Conservation (phyloP, 139 green algal species). For the Bryopsis sp. region DNA sequence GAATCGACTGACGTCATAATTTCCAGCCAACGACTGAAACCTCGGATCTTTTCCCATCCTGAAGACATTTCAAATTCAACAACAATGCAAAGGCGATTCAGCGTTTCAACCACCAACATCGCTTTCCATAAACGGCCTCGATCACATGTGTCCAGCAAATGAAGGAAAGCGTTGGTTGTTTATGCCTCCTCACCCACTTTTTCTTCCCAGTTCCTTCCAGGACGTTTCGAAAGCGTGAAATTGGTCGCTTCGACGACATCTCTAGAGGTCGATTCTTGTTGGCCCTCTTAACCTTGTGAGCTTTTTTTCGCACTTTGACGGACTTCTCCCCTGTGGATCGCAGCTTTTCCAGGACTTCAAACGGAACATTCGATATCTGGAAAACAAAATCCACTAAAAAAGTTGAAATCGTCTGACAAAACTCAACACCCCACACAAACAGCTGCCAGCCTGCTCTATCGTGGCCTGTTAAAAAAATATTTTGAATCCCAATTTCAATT, state of each 20-base stretch:
- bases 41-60: conserved; percentile 54
- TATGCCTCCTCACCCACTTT: too few relatives aligned
- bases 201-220: conserved; percentile 46
- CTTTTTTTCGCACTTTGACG: conserved; percentile 9
- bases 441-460: too few relatives aligned
- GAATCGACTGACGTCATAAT: conserved; percentile 33
- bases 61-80: not conserved
- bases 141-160: too few relatives aligned
- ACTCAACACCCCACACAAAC: too few relatives aligned
- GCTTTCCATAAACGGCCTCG: not conserved
- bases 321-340: conserved; percentile 22
- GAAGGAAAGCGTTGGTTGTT: too few relatives aligned
- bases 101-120: not conserved
- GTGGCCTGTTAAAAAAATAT: too few relatives aligned
- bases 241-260: conserved; percentile 58
- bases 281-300: conserved; percentile 27
- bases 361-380: conserved; percentile 37
- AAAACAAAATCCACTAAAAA: too few relatives aligned
- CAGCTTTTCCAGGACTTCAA: conserved; percentile 30
- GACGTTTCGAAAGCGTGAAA: conserved; percentile 58
- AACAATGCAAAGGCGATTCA: not conserved
- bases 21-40: conserved; percentile 54
- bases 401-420: too few relatives aligned
- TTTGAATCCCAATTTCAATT: too few relatives aligned
- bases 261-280: conserved; percentile 69